These are phyloP conservation scores for Gossypium bickii DNA, from an alignment of 345 rosid genomes.

Conservation along the genomic window DNA sequence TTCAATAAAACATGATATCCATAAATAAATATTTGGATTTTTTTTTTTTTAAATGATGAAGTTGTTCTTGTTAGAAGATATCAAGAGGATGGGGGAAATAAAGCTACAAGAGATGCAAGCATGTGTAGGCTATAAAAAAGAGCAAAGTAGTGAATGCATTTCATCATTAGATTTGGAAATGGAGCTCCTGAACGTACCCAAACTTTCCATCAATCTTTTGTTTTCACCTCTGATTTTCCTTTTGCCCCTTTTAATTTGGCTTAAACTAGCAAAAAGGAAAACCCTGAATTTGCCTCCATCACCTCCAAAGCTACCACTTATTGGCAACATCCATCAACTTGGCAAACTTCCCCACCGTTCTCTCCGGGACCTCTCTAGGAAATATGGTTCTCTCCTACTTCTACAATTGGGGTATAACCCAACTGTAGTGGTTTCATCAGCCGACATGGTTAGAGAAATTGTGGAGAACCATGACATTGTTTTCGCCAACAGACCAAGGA, in stretches of 20 bases:
- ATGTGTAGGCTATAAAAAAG: neutral
- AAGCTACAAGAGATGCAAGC: too few species aligned
- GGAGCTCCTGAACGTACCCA: neutral
- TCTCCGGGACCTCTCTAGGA: neutral
- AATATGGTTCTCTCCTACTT: neutral
- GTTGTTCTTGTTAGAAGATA: too few species aligned
- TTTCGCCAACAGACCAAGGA: neutral
- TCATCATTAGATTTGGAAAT: neutral
- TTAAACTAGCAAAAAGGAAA: neutral
- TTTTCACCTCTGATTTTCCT: neutral
- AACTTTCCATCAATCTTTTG: neutral
- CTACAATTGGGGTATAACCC: neutral
- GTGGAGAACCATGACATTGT: neutral
- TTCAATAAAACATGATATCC: too few species aligned
- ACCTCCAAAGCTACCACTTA: neutral
- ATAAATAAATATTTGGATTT: too few species aligned
- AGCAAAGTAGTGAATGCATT: neutral
- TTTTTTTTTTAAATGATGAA: too few species aligned
- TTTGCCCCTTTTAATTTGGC: neutral
- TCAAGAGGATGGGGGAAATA: too few species aligned
- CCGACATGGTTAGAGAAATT: neutral
- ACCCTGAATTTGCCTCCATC: neutral
- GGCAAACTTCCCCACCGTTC: conserved; percentile 1
- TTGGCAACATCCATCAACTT: neutral
- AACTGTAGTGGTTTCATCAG: neutral